These are phyloP conservation scores for Rhynchospora tenuis DNA, from an alignment of 176 grass and related monocot genomes.

Conservation along the genomic window DNA sequence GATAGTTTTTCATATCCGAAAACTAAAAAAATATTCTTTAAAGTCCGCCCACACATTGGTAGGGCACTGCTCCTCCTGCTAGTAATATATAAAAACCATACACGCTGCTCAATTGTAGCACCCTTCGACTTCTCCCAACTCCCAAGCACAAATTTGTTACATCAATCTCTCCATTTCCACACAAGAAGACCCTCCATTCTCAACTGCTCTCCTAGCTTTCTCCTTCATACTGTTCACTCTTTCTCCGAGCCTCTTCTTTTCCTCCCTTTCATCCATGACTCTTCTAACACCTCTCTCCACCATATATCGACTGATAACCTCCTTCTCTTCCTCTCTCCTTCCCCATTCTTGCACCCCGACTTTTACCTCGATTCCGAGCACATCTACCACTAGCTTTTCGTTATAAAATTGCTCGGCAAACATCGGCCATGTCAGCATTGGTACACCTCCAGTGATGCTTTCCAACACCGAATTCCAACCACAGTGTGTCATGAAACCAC, in stretches of 20 bases:
- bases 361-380: slow-evolving; percentile 30
- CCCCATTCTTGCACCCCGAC: slow-evolving; percentile 28
- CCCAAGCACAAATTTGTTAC: slow-evolving; percentile 27
- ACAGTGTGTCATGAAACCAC: slow-evolving; percentile 65
- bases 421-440: slow-evolving; percentile 73
- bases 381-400: slow-evolving; percentile 56
- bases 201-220: slow-evolving; percentile 30
- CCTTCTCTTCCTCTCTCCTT: slow-evolving; percentile 6
- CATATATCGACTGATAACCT: slow-evolving; percentile 26
- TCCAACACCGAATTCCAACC: slow-evolving; percentile 65
- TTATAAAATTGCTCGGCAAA: slow-evolving; percentile 68
- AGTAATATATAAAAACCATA: too few species aligned
- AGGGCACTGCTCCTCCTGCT: too few species aligned
- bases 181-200: slow-evolving; percentile 34
- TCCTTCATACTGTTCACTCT: slow-evolving; percentile 18
- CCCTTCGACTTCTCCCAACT: not conserved
- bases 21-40: too few species aligned
- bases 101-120: not conserved
- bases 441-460: slow-evolving; percentile 40
- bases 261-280: slow-evolving; percentile 28
- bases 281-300: slow-evolving; percentile 26
- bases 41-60: too few species aligned
- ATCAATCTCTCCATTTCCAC: slow-evolving; percentile 23
- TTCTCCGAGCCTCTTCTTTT: slow-evolving; percentile 2
- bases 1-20: too few species aligned